phyloP scores from a whole-genome alignment of 208 protist genomes.

The Trypanosomatidae sp. region DNA sequence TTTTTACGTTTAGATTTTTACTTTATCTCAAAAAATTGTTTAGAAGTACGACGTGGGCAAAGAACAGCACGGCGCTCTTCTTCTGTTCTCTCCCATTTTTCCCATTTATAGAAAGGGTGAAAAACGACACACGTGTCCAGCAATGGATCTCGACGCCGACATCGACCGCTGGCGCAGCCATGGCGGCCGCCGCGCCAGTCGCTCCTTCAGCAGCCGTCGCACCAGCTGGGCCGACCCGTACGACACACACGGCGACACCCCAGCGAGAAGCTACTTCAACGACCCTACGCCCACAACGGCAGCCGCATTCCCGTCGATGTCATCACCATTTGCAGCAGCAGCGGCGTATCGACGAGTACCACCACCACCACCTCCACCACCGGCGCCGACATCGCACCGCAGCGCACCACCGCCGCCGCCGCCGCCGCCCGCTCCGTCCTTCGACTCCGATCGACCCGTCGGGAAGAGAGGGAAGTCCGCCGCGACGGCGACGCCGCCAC shows the following conservation, averaged over 20 bases:
- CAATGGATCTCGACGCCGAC: conserved; percentile 26
- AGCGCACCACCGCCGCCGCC: conserved; percentile 12
- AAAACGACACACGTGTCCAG: background rate
- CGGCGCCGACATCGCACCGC: background rate
- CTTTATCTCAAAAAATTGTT: too few species aligned
- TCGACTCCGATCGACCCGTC: background rate
- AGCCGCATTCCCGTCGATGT: too few species aligned
- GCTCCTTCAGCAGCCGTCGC: background rate
- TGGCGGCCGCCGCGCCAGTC: conserved; percentile 4
- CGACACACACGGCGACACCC: background rate
- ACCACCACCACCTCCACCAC: background rate
- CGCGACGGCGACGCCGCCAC: too few species aligned
- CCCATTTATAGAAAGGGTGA: background rate
- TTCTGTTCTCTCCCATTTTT: too few species aligned
- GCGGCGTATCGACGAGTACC: too few species aligned
- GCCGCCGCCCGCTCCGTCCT: conserved; percentile 2
- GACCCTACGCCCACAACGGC: too few species aligned
- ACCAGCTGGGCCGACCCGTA: conserved; percentile 8
- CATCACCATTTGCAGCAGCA: too few species aligned
- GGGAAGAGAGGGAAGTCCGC: background rate
- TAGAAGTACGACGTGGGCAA: too few species aligned
- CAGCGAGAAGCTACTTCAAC: conserved; percentile 15
- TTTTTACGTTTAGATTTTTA: too few species aligned
- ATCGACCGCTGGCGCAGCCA: conserved; percentile 15
- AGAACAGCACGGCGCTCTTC: too few species aligned